Percentiles rank a stretch among this genome's conserved stretches.
These are phyloP conservation scores for Sporothrix protearum DNA, from an alignment of 2,329 filamentous ascomycete genomes.

Conservation along the genomic window DNA sequence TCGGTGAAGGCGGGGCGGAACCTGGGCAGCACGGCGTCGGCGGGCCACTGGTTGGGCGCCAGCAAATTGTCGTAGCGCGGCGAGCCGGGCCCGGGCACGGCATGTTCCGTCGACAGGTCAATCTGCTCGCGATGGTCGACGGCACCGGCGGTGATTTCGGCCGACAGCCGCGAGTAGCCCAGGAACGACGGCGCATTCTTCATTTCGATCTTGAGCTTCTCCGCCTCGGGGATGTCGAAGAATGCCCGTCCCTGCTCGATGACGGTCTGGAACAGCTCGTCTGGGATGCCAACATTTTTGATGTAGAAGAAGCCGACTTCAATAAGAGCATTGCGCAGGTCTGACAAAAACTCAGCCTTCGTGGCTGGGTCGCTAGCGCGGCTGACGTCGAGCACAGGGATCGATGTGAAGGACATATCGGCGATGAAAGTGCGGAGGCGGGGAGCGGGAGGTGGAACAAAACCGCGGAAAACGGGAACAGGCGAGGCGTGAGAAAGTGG, in stretches of 20 bases:
- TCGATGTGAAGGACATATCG: slow-evolving; percentile 65
- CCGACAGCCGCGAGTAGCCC: slow-evolving; percentile 63
- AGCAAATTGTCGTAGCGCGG: slow-evolving; percentile 73
- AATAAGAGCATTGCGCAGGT: slow-evolving; percentile 71
- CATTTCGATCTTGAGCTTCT: slow-evolving; percentile 75
- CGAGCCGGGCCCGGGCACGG: slow-evolving; percentile 56
- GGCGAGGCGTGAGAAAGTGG: background rate
- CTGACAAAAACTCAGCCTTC: slow-evolving; percentile 67
- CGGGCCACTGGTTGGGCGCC: slow-evolving; percentile 78
- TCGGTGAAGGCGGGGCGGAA: slow-evolving; percentile 68
- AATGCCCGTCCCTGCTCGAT: slow-evolving; percentile 66
- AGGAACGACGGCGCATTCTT: slow-evolving; percentile 70
- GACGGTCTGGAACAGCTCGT: slow-evolving; percentile 61
- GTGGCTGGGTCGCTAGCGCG: slow-evolving; percentile 59
- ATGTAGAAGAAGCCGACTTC: slow-evolving; percentile 89
- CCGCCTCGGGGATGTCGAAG: slow-evolving; percentile 70
- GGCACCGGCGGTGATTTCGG: slow-evolving; percentile 68
- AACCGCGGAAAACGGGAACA: background rate
- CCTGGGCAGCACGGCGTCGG: slow-evolving; percentile 55
- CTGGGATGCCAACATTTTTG: slow-evolving; percentile 70
- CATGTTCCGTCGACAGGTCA: slow-evolving; percentile 77
- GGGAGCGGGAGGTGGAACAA: background rate
- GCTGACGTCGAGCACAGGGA: slow-evolving; percentile 75
- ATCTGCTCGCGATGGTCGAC: slow-evolving; percentile 83
- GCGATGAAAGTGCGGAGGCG: background rate